These are phyloP conservation scores for Ophiostoma populinum DNA, from an alignment of 2,329 filamentous ascomycete genomes.

Conservation along the genomic window DNA sequence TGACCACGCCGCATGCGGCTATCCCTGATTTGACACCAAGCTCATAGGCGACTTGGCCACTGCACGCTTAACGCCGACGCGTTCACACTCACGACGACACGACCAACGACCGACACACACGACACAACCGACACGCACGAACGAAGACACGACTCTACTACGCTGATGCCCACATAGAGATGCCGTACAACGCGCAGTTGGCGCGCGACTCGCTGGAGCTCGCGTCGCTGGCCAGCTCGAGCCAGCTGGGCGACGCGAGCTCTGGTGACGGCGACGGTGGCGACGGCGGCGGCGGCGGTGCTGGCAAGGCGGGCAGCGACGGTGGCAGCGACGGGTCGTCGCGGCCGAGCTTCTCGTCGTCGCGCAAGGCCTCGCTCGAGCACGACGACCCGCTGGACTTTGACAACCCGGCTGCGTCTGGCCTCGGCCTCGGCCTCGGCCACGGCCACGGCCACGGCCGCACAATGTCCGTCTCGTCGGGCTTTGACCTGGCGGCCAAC, in stretches of 20 bases:
- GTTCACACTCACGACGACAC: too few relatives aligned
- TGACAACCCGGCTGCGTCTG: slow-evolving; percentile 36
- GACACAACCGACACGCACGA: too few relatives aligned
- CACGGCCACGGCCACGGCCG: slow-evolving; percentile 30
- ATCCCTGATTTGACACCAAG: too few relatives aligned
- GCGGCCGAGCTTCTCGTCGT: slow-evolving; percentile 78
- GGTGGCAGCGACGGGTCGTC: slow-evolving; percentile 48
- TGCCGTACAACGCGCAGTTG: too few relatives aligned
- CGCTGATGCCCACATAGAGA: too few relatives aligned
- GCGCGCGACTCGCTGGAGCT: slow-evolving; percentile 89
- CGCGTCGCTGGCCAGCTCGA: slow-evolving; percentile 80
- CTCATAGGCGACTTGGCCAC: too few relatives aligned
- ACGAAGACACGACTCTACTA: too few relatives aligned
- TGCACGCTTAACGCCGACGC: too few relatives aligned
- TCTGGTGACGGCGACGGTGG: slow-evolving; percentile 33
- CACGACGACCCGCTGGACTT: slow-evolving; percentile 64
- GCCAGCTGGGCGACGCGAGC: slow-evolving; percentile 38
- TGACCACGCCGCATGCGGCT: too few relatives aligned
- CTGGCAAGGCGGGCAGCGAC: slow-evolving; percentile 13
- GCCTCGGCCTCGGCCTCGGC: slow-evolving; percentile 17
- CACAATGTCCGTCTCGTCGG: slow-evolving; percentile 79
- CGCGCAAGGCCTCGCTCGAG: slow-evolving; percentile 74
- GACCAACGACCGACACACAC: too few relatives aligned
- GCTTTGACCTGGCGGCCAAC: slow-evolving; percentile 88
- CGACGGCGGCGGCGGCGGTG: too few relatives aligned